These are phyloP conservation scores for Phialophora expanda DNA, from an alignment of 2,329 filamentous ascomycete genomes.

Conservation along the genomic window DNA sequence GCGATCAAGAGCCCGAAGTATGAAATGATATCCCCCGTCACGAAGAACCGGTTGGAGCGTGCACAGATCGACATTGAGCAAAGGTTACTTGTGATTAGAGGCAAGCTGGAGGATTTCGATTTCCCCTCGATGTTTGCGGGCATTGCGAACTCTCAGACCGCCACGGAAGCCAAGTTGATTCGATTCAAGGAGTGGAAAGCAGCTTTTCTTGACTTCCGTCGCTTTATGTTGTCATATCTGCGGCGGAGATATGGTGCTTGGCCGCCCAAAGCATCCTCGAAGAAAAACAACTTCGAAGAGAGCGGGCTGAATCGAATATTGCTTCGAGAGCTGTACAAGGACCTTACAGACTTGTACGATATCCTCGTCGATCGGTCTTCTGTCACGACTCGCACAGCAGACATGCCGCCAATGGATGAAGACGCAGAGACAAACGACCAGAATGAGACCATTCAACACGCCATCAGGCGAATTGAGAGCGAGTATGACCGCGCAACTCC, in stretches of 20 bases:
- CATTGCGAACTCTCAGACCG: conserved; percentile 80
- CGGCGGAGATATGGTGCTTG: conserved; percentile 72
- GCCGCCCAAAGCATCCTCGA: conserved; percentile 89
- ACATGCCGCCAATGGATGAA: conserved; percentile 66
- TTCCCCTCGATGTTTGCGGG: conserved; percentile 90
- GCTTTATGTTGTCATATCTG: conserved; percentile 74
- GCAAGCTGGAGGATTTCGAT: conserved; percentile 82
- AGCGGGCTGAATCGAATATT: conserved; percentile 85
- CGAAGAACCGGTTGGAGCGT: conserved; percentile 78
- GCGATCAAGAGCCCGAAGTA: conserved; percentile 72
- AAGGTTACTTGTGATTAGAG: conserved; percentile 71
- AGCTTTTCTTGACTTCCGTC: conserved; percentile 74
- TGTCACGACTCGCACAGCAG: conserved; percentile 77
- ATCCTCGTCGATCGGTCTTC: conserved; percentile 79
- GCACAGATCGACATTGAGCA: conserved; percentile 79
- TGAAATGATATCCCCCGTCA: conserved; percentile 70
- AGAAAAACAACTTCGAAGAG: conserved; percentile 88
- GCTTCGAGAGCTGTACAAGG: conserved; percentile 79
- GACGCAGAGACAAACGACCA: conserved; percentile 54
- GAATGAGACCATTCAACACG: conserved; percentile 67
- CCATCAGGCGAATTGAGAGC: conserved; percentile 76
- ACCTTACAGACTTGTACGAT: conserved; percentile 87
- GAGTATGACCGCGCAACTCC: conserved; percentile 90
- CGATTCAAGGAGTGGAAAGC: conserved; percentile 84
- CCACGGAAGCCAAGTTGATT: conserved; percentile 74